Evolutionary conservation across 345 rosid genomes (phyloP).

Genomic region (Rhodomyrtus tomentosa): DNA sequence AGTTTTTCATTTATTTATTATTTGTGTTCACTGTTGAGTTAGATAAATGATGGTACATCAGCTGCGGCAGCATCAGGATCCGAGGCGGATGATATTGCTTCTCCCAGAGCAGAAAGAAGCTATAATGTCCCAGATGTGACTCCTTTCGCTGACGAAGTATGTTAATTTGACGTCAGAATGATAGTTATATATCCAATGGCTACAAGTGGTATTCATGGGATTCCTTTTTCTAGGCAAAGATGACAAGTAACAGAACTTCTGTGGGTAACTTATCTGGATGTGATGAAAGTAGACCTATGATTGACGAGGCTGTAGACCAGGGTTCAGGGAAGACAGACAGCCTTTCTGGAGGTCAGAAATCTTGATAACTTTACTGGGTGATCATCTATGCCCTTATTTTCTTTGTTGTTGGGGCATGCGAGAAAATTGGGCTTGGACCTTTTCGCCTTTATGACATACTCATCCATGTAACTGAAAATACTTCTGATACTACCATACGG

Average conservation of each 20-base stretch:
- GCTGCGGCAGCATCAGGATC: slow-evolving; percentile 71
- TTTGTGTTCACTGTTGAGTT: slow-evolving; percentile 4
- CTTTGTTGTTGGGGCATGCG: neutral
- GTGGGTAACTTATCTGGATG: slow-evolving; percentile 24
- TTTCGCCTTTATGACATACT: neutral
- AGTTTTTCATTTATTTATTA: neutral
- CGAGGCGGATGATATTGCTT: slow-evolving; percentile 52
- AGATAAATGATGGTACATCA: slow-evolving; percentile 52
- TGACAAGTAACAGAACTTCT: slow-evolving; percentile 15
- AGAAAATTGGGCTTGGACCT: neutral
- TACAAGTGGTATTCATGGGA: neutral
- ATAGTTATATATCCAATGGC: neutral
- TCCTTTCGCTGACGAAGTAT: slow-evolving; percentile 71
- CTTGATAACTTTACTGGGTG: slow-evolving; percentile 22
- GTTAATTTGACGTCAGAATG: neutral
- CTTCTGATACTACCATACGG: neutral
- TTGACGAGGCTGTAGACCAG: slow-evolving; percentile 70
- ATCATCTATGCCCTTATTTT: neutral
- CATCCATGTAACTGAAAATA: neutral
- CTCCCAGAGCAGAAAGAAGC: slow-evolving; percentile 42
- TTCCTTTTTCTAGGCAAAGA: slow-evolving; percentile 29
- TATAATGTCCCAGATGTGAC: slow-evolving; percentile 33
- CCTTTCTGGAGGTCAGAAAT: slow-evolving; percentile 17
- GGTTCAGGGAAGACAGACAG: slow-evolving; percentile 29
- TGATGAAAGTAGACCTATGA: slow-evolving; percentile 45